Evolutionary conservation across 2,329 filamentous ascomycete genomes (phyloP).

Genomic region (Xylariaceae sp.): DNA sequence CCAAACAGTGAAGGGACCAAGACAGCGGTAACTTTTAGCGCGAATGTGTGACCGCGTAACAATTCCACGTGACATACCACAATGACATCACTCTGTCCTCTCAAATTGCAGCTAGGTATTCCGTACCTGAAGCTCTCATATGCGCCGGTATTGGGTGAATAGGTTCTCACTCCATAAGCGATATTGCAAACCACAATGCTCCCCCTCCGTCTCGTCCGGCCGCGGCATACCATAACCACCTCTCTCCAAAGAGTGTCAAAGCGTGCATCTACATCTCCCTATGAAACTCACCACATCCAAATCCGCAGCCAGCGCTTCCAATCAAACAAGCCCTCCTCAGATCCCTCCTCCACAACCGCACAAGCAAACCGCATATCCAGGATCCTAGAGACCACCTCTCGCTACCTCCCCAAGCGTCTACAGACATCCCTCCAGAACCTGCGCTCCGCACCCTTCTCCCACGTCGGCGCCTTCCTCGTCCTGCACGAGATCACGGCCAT

Average conservation of each 20-base stretch:
- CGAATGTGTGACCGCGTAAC: neutral
- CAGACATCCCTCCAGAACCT: slow-evolving; percentile 66
- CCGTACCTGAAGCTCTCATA: neutral
- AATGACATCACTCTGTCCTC: neutral
- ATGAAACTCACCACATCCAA: neutral
- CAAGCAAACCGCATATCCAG: slow-evolving; percentile 37
- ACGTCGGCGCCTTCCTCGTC: slow-evolving; percentile 79
- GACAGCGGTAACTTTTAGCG: no score
- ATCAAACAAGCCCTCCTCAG: slow-evolving; percentile 18
- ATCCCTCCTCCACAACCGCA: slow-evolving; percentile 7
- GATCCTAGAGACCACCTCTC: slow-evolving; percentile 40
- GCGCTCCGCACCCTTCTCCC: slow-evolving; percentile 70
- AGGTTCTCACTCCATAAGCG: neutral
- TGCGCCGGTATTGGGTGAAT: neutral
- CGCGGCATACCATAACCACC: slow-evolving; percentile 9
- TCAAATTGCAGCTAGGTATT: neutral
- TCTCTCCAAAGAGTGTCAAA: slow-evolving; percentile 6
- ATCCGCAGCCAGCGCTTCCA: slow-evolving; percentile 17
- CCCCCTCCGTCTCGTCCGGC: slow-evolving; percentile 14
- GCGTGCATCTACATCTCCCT: neutral
- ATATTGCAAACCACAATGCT: slow-evolving; percentile 17
- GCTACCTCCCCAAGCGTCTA: slow-evolving; percentile 57
- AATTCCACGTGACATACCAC: neutral
- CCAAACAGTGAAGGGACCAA: neutral
- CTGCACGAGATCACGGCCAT: slow-evolving; percentile 90